Evolutionary conservation across 495 filamentous ascomycete species (phyloP).

Genomic region (Cercophora sp.): DNA sequence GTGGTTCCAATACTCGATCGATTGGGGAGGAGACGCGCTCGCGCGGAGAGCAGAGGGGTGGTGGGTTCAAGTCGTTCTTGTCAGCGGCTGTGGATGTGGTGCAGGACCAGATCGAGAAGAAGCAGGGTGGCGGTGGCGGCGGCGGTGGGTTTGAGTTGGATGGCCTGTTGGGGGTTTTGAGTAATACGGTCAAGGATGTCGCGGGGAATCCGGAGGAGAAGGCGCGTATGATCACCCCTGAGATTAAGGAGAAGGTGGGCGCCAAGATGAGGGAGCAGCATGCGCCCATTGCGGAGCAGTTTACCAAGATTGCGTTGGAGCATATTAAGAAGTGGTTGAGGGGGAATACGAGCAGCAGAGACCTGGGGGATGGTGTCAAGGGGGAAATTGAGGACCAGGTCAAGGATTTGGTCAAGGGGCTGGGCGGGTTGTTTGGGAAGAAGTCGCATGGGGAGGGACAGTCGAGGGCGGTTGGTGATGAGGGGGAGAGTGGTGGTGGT

Average conservation of each 20-base stretch:
- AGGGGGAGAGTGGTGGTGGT: slow-evolving; percentile 13
- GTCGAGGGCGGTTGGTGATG: slow-evolving; percentile 13
- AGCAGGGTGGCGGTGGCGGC: slow-evolving; percentile 11
- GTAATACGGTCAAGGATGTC: slow-evolving; percentile 30
- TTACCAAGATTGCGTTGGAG: slow-evolving; percentile 31
- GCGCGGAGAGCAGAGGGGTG: slow-evolving; percentile 5
- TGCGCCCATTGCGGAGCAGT: slow-evolving; percentile 31
- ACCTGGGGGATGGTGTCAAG: slow-evolving; percentile 32
- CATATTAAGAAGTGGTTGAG: slow-evolving; percentile 35
- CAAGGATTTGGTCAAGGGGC: slow-evolving; percentile 33
- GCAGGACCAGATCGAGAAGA: slow-evolving; percentile 26
- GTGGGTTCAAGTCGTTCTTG: slow-evolving; percentile 22
- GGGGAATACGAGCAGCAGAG: slow-evolving; percentile 31
- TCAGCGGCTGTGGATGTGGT: slow-evolving; percentile 30
- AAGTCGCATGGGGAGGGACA: slow-evolving; percentile 24
- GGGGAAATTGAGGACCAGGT: slow-evolving; percentile 36
- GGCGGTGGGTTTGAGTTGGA: slow-evolving; percentile 27
- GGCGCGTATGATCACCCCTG: slow-evolving; percentile 31
- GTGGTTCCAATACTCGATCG: no score
- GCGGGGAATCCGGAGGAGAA: slow-evolving; percentile 32
- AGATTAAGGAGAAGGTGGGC: slow-evolving; percentile 32
- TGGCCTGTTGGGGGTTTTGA: slow-evolving; percentile 31
- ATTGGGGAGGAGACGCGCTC: slow-evolving; percentile 5
- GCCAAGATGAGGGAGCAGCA: slow-evolving; percentile 28
- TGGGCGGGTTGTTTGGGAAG: slow-evolving; percentile 29